These are phyloP conservation scores for Botryosphaeria agaves DNA, from an alignment of 2,329 filamentous ascomycete species.

Conservation along the genomic window DNA sequence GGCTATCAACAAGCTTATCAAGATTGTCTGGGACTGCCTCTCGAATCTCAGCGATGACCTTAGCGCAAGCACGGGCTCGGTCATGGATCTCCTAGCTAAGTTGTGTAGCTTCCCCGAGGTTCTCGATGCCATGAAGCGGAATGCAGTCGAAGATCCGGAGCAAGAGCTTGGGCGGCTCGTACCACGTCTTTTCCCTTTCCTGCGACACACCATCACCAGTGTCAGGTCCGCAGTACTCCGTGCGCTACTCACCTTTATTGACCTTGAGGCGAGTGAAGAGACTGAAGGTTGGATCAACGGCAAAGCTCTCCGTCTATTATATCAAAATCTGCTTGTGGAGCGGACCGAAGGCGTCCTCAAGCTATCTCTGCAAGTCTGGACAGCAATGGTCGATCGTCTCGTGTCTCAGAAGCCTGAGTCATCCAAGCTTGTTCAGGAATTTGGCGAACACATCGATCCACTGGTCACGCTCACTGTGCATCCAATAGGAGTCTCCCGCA, in stretches of 20 bases:
- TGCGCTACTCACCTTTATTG: constrained; percentile 81
- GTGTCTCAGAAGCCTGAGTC: too few relatives aligned
- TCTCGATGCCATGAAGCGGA: constrained; percentile 80
- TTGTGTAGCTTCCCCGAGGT: constrained; percentile 91
- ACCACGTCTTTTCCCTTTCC: constrained; percentile 84
- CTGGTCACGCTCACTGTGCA: constrained; percentile 73
- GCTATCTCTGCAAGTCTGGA: constrained; percentile 77
- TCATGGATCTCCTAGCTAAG: constrained; percentile 95
- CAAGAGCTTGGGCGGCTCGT: constrained; percentile 87
- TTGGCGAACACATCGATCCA: constrained; percentile 59
- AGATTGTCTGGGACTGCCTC: constrained; percentile 93
- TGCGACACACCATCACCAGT: constrained; percentile 91
- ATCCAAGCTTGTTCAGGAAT: constrained; percentile 56
- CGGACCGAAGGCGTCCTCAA: constrained; percentile 68
- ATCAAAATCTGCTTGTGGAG: constrained; percentile 91
- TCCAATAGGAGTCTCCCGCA: constrained; percentile 78
- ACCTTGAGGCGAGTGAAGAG: constrained; percentile 53
- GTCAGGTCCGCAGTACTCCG: constrained; percentile 87
- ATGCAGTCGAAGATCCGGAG: constrained; percentile 65
- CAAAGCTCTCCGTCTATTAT: constrained; percentile 71
- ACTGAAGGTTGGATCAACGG: constrained; percentile 87
- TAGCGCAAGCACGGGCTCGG: constrained; percentile 90
- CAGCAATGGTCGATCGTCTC: constrained; percentile 49
- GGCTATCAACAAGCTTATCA: constrained; percentile 66
- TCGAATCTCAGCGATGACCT: constrained; percentile 94